Conservation (phyloP, 78 protist genomes). For the Bodo saltans region DNA sequence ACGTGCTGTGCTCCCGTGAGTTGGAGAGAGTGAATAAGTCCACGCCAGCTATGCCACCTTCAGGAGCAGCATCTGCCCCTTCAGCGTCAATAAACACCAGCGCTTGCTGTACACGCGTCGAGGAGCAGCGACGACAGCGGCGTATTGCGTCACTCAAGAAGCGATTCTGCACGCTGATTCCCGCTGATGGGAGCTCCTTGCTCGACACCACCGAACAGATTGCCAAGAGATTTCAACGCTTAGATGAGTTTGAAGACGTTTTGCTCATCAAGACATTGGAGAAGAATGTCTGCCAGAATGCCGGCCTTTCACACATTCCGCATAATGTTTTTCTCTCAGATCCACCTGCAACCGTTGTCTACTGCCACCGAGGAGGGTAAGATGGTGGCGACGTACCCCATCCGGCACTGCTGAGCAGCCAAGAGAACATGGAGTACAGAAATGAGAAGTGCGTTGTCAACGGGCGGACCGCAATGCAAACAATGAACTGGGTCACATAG, state of each 20-base stretch:
- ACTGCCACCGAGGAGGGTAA: constrained; percentile 17
- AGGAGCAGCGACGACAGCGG: too few relatives aligned
- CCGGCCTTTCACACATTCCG: constrained; percentile 32
- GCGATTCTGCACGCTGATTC: constrained; percentile 63
- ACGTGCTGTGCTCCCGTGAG: constrained; percentile 29
- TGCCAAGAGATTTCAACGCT: constrained; percentile 46
- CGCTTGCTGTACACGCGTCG: too few relatives aligned
- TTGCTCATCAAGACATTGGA: constrained; percentile 68
- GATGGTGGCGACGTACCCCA: constrained; percentile 2
- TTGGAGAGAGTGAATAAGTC: background rate
- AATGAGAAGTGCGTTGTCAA: too few relatives aligned
- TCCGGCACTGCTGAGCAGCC: constrained; percentile 25
- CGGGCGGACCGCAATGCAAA: too few relatives aligned
- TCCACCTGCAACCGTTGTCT: constrained; percentile 48
- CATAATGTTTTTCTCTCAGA: constrained; percentile 55
- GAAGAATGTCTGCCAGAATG: constrained; percentile 29
- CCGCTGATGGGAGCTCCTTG: constrained; percentile 43
- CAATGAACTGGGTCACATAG: too few relatives aligned
- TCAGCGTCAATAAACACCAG: too few relatives aligned
- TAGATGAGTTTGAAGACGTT: constrained; percentile 58
- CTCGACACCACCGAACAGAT: constrained; percentile 14
- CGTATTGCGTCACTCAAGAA: constrained; percentile 28
- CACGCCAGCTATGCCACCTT: too few relatives aligned
- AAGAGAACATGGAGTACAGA: too few relatives aligned
- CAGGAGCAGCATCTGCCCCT: too few relatives aligned